phyloP scores from a whole-genome alignment of 1,139 yeast species.

The Candida tropicalis region DNA sequence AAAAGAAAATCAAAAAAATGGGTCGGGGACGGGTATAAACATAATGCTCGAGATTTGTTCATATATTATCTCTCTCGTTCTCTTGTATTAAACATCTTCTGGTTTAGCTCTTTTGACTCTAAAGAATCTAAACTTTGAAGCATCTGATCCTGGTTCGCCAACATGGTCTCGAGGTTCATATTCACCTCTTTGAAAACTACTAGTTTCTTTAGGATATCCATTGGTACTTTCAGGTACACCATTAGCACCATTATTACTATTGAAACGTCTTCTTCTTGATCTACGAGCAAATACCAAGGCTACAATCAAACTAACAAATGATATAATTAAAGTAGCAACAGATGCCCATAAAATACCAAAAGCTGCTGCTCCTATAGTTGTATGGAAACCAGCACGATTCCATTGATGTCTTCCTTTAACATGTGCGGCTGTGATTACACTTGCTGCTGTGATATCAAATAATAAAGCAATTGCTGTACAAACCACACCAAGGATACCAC shows the following conservation, averaged over 20 bases:
- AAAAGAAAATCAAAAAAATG: neutral
- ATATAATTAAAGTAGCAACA: slow-evolving; percentile 16
- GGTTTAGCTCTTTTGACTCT: slow-evolving; percentile 18
- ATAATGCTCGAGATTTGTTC: too few species aligned
- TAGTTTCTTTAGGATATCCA: slow-evolving; percentile 8
- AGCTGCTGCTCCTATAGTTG: slow-evolving; percentile 59
- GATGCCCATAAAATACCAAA: slow-evolving; percentile 63
- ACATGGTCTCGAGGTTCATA: slow-evolving; percentile 1
- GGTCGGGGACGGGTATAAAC: neutral
- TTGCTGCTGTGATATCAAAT: slow-evolving; percentile 60
- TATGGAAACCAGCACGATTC: slow-evolving; percentile 43
- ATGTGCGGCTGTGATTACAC: slow-evolving; percentile 64
- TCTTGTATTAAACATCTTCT: slow-evolving; percentile 15
- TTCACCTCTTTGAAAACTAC: slow-evolving; percentile 4
- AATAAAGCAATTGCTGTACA: slow-evolving; percentile 45
- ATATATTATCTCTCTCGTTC: too few species aligned
- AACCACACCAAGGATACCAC: slow-evolving; percentile 30
- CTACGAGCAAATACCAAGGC: slow-evolving; percentile 10
- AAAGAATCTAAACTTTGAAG: slow-evolving; percentile 19
- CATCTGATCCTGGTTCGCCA: slow-evolving; percentile 10
- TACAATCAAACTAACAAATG: slow-evolving; percentile 13
- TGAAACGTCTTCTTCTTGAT: slow-evolving; percentile 5
- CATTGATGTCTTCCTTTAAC: slow-evolving; percentile 64
- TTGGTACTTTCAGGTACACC: slow-evolving; percentile 6
- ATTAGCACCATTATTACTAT: slow-evolving; percentile 3